phyloP scores from a whole-genome alignment of 2,329 filamentous ascomycete species.

The Stylonectria norvegica region DNA sequence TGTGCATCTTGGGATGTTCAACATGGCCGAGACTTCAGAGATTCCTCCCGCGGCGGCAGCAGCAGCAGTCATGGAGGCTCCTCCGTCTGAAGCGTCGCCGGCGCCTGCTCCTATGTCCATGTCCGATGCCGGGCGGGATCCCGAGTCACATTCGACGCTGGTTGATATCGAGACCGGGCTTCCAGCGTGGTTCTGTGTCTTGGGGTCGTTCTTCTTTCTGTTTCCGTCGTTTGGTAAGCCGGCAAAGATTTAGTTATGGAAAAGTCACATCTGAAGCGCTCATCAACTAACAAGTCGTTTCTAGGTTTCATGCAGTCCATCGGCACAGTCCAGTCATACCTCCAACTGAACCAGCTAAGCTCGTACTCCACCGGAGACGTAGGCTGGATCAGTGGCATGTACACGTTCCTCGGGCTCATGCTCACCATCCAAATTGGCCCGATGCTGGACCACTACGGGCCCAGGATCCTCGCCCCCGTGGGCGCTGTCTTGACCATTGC shows the following conservation, averaged over 20 bases:
- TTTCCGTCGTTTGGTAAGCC: conserved; percentile 23
- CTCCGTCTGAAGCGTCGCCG: background rate
- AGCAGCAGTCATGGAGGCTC: background rate
- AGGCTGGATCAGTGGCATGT: conserved; percentile 48
- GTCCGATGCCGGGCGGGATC: background rate
- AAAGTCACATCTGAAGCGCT: background rate
- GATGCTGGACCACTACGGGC: conserved; percentile 46
- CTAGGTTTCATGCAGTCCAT: conserved; percentile 46
- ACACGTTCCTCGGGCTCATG: conserved; percentile 42
- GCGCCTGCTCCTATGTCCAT: background rate
- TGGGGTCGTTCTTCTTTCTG: conserved; percentile 21
- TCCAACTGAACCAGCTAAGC: conserved; percentile 42
- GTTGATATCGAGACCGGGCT: background rate
- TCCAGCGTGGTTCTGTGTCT: conserved; percentile 22
- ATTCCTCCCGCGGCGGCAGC: too few relatives aligned
- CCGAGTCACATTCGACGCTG: background rate
- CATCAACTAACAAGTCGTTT: background rate
- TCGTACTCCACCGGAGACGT: conserved; percentile 41
- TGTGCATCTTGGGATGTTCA: too few relatives aligned
- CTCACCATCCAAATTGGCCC: conserved; percentile 47
- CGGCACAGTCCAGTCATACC: conserved; percentile 47
- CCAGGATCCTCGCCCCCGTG: conserved; percentile 36
- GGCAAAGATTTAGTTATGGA: background rate
- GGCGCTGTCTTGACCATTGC: conserved; percentile 36
- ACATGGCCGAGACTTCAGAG: too few relatives aligned